phyloP scores from a whole-genome alignment of 257 asterid genomes.

The Solanum habrochaites region DNA sequence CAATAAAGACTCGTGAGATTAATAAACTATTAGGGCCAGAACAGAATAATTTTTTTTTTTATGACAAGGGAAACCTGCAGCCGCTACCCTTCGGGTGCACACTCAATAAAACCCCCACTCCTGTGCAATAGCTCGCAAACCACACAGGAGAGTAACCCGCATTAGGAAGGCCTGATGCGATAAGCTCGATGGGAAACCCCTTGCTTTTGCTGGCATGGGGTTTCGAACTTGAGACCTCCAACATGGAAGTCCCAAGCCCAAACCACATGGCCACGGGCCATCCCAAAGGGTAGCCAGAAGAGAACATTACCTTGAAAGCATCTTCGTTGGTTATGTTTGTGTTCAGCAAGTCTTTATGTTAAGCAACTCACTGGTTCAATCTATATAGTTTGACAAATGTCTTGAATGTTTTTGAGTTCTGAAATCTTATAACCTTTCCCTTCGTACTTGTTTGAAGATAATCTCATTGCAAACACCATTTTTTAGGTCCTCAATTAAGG shows the following conservation, averaged over 20 bases:
- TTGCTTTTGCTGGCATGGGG: no score
- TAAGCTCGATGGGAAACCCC: no score
- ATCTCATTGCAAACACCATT: conserved; percentile 5
- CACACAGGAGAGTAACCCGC: no score
- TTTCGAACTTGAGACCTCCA: no score
- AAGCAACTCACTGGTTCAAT: background rate
- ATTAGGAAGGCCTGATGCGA: no score
- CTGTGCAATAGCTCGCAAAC: no score
- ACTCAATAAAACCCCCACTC: no score
- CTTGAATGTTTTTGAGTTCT: background rate
- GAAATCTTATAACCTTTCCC: background rate
- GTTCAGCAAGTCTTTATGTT: background rate
- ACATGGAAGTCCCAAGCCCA: no score
- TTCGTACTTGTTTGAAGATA: background rate
- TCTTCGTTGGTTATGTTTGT: background rate
- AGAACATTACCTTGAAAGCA: background rate
- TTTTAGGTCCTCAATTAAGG: conserved; percentile 78
- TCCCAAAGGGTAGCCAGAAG: no score
- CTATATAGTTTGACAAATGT: background rate
- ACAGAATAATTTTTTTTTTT: background rate
- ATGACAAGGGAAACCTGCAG: no score
- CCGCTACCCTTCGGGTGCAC: no score
- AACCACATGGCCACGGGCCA: no score
- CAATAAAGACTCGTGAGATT: background rate
- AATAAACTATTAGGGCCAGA: background rate